These are phyloP conservation scores for Chamaecyparis obtusa DNA, from an alignment of 75 land plant genomes.

Conservation along the genomic window DNA sequence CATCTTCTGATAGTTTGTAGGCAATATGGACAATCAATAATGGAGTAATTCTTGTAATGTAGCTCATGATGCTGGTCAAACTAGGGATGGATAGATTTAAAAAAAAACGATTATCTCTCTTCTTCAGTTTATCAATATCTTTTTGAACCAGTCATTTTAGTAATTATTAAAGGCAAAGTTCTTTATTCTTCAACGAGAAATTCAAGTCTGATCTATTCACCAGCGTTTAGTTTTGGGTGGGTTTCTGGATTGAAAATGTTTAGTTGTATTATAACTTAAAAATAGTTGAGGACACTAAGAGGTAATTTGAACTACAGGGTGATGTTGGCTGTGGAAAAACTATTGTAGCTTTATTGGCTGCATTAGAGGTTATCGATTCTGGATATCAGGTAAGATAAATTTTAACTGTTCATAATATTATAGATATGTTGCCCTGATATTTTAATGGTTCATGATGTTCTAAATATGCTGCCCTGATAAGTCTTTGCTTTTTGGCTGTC, in stretches of 20 bases:
- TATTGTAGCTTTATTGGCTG: slow-evolving; percentile 86
- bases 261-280: not conserved
- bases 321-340: slow-evolving; percentile 99
- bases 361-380: slow-evolving; percentile 78
- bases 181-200: not conserved
- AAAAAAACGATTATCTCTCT: not conserved
- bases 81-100: not conserved
- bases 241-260: not conserved
- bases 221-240: not conserved
- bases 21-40: not conserved
- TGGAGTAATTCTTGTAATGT: not conserved
- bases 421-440: not conserved
- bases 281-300: not conserved
- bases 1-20: not conserved
- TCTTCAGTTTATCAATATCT: not conserved
- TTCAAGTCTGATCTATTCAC: not conserved
- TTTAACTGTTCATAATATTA: not conserved
- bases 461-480: not conserved
- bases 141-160: not conserved
- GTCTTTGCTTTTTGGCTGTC: not conserved
- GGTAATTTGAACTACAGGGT: slow-evolving; percentile 53
- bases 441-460: not conserved
- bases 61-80: too few relatives aligned
- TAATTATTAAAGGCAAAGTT: not conserved
- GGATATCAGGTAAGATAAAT: slow-evolving; percentile 76